Conservation (phyloP, 1,284 basidiomycete species). For the Cryptococcus sp. region DNA sequence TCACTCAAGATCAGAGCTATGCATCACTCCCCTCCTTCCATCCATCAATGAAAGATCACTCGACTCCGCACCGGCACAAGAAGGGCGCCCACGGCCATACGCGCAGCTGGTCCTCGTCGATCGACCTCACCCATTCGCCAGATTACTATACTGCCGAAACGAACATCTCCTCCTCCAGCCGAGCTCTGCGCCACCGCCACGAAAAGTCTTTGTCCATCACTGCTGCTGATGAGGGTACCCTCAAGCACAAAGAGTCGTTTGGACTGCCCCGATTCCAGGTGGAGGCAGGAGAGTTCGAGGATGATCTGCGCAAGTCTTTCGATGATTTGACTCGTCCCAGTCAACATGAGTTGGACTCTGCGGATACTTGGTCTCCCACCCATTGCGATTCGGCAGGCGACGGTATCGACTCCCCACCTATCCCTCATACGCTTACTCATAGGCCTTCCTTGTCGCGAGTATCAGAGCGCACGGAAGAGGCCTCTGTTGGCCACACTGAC, state of each 20-base stretch:
- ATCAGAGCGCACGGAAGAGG: constrained; percentile 14
- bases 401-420: constrained; percentile 32
- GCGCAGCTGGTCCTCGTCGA: constrained; percentile 24
- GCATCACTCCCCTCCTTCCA: constrained; percentile 15
- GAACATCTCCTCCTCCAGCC: constrained; percentile 7
- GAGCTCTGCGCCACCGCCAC: constrained; percentile 8
- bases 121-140: constrained; percentile 26
- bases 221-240: constrained; percentile 5
- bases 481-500: neutral
- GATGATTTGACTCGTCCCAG: constrained; percentile 18
- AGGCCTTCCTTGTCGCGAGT: constrained; percentile 14
- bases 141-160: constrained; percentile 17
- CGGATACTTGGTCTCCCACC: neutral
- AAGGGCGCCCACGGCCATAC: constrained; percentile 5
- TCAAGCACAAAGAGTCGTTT: constrained; percentile 28
- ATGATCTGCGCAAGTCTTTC: constrained; percentile 28
- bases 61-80: constrained; percentile 9
- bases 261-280: constrained; percentile 22
- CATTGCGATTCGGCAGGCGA: neutral
- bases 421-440: constrained; percentile 18
- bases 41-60: constrained; percentile 9
- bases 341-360: neutral
- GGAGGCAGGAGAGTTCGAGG: constrained; percentile 22
- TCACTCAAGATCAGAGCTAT: constrained; percentile 6
- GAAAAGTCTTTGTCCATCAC: neutral